Conservation (phyloP, 2,329 filamentous ascomycete genomes). For the Boeremia lycopersici region DNA sequence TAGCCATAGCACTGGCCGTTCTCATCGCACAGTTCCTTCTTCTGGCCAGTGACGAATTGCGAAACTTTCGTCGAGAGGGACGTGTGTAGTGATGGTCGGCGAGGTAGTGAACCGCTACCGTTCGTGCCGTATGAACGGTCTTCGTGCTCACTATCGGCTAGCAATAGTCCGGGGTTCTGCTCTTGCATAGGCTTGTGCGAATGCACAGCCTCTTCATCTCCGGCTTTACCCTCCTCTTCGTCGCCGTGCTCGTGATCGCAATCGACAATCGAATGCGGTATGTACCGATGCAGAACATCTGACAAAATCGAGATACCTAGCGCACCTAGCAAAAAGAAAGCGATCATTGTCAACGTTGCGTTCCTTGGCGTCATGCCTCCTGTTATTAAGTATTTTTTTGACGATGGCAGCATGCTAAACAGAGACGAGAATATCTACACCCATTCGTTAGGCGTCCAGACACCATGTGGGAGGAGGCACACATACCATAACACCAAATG, state of each 20-base stretch:
- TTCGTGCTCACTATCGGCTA: conserved; percentile 20
- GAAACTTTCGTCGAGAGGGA: conserved; percentile 53
- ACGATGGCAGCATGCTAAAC: conserved; percentile 90
- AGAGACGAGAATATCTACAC: conserved; percentile 84
- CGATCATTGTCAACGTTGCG: conserved; percentile 73
- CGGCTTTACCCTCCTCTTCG: conserved; percentile 46
- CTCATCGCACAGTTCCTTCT: conserved; percentile 61
- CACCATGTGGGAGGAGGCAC: background rate
- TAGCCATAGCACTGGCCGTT: conserved; percentile 66
- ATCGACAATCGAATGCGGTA: conserved; percentile 80
- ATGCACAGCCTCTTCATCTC: conserved; percentile 27
- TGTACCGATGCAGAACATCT: conserved; percentile 71
- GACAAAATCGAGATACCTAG: conserved; percentile 77
- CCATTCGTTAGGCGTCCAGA: conserved; percentile 17
- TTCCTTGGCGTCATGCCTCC: conserved; percentile 69
- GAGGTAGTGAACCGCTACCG: conserved; percentile 13
- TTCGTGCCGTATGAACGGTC: conserved; percentile 28
- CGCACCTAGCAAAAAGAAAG: conserved; percentile 73
- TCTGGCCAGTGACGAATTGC: conserved; percentile 54
- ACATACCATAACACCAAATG: conserved; percentile 92
- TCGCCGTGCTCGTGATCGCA: conserved; percentile 77
- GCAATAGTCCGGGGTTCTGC: conserved; percentile 19
- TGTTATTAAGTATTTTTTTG: conserved; percentile 75
- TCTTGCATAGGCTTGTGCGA: conserved; percentile 30
- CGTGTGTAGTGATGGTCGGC: conserved; percentile 50